These are phyloP conservation scores for Nakazawaea molendinolei DNA, from an alignment of 805 yeast species.

Conservation along the genomic window DNA sequence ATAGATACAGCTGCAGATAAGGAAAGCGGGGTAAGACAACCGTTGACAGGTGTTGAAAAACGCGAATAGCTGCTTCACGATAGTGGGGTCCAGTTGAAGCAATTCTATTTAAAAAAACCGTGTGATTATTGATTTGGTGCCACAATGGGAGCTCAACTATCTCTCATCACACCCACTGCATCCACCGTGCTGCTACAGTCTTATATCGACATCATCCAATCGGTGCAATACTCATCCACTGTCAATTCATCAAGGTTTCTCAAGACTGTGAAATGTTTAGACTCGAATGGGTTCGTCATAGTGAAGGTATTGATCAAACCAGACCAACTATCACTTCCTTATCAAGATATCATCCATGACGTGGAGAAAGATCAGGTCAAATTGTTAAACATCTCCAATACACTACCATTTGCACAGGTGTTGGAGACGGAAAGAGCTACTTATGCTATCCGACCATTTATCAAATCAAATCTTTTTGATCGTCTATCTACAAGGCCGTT, in stretches of 20 bases:
- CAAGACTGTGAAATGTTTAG: slow-evolving; percentile 78
- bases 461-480: slow-evolving; percentile 79
- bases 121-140: too few species aligned
- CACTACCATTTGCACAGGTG: slow-evolving; percentile 63
- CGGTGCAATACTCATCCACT: slow-evolving; percentile 68
- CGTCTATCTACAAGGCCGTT: slow-evolving; percentile 84
- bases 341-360: slow-evolving; percentile 18
- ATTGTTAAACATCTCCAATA: slow-evolving; percentile 50
- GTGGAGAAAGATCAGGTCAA: slow-evolving; percentile 29
- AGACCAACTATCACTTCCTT: slow-evolving; percentile 29
- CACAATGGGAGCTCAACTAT: slow-evolving; percentile 85
- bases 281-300: slow-evolving; percentile 63
- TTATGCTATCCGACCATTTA: slow-evolving; percentile 76
- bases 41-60: too few species aligned
- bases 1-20: too few species aligned
- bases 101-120: too few species aligned
- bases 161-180: slow-evolving; percentile 82
- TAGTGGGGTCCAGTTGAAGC: too few species aligned
- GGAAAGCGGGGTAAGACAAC: too few species aligned
- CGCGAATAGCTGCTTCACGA: too few species aligned
- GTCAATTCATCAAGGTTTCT: slow-evolving; percentile 78
- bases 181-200: slow-evolving; percentile 90
- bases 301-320: slow-evolving; percentile 85
- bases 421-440: slow-evolving; percentile 91
- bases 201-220: slow-evolving; percentile 72